These are phyloP conservation scores for Stylosanthes scabra DNA, from an alignment of 331 rosid species.

Conservation along the genomic window DNA sequence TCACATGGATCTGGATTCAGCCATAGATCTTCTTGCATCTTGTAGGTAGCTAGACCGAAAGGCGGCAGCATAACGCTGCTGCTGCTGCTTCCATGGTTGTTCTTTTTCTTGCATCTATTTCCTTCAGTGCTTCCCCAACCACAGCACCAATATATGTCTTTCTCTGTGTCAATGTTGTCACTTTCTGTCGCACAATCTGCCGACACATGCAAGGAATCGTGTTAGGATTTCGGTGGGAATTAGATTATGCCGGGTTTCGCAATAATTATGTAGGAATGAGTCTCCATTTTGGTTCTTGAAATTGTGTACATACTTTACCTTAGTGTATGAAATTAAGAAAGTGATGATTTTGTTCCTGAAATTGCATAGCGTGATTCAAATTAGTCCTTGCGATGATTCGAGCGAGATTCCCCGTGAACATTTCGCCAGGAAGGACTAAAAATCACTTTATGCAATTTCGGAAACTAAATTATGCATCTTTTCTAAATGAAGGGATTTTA, in stretches of 20 bases:
- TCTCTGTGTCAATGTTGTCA: conserved; percentile 27
- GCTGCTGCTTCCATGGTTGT: not conserved
- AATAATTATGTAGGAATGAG: not conserved
- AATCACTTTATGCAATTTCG: too few relatives aligned
- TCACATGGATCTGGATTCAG: conserved; percentile 53
- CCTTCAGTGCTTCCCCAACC: conserved; percentile 14
- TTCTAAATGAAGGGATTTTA: too few relatives aligned
- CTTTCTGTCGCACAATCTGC: conserved; percentile 41
- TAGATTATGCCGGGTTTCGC: not conserved
- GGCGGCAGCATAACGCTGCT: conserved; percentile 49
- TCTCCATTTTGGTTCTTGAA: not conserved
- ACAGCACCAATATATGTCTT: conserved; percentile 22
- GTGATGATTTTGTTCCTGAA: too few relatives aligned
- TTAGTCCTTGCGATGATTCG: too few relatives aligned
- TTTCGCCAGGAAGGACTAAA: too few relatives aligned
- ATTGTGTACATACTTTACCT: too few relatives aligned
- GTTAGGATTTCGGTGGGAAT: conserved; percentile 6
- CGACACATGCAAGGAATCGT: conserved; percentile 3
- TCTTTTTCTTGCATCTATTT: conserved; percentile 30
- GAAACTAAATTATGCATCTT: too few relatives aligned
- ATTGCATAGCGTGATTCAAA: too few relatives aligned
- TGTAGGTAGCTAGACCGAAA: conserved; percentile 76
- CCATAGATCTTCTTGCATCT: conserved; percentile 77
- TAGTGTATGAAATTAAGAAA: too few relatives aligned
- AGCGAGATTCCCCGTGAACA: too few relatives aligned